These are phyloP conservation scores for Trichoderma virens DNA, from an alignment of 495 filamentous ascomycete genomes.

Conservation along the genomic window DNA sequence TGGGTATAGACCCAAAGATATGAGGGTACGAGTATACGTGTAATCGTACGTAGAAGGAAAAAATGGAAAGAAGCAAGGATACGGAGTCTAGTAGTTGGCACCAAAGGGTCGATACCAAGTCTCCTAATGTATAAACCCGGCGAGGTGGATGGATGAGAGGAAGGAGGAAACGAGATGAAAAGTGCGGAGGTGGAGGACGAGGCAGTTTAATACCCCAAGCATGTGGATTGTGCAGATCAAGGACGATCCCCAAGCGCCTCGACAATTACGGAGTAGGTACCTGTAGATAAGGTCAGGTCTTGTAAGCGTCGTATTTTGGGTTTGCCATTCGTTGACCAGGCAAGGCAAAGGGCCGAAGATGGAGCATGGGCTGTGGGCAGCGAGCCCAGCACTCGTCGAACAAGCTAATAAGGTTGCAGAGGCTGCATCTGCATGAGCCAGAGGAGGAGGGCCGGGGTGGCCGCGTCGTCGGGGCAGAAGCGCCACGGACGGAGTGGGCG, in stretches of 20 bases:
- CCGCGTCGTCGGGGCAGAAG: background rate
- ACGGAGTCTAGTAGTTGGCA: too few relatives aligned
- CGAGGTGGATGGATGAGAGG: background rate
- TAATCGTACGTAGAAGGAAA: too few relatives aligned
- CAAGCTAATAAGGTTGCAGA: background rate
- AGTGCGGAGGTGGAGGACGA: background rate
- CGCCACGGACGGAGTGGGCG: background rate
- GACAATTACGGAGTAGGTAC: background rate
- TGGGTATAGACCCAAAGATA: too few relatives aligned
- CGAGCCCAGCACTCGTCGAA: background rate
- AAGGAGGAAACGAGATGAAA: background rate
- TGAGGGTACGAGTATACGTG: too few relatives aligned
- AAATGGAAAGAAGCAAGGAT: too few relatives aligned
- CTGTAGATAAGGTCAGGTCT: background rate
- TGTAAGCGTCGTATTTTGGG: too few relatives aligned
- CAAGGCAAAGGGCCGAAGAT: conserved; percentile 1
- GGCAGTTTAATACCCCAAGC: background rate
- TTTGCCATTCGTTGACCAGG: background rate
- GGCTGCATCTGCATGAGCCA: background rate
- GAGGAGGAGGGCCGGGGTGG: background rate
- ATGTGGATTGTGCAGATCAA: background rate
- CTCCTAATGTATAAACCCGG: background rate
- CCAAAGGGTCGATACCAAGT: too few relatives aligned
- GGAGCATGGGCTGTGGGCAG: background rate
- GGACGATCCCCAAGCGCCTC: background rate